A percentile compares a stretch with the other conserved stretches of the same genome.
These are phyloP conservation scores for Magnusiomyces ingens DNA, from an alignment of 1,139 yeast genomes.

Conservation along the genomic window DNA sequence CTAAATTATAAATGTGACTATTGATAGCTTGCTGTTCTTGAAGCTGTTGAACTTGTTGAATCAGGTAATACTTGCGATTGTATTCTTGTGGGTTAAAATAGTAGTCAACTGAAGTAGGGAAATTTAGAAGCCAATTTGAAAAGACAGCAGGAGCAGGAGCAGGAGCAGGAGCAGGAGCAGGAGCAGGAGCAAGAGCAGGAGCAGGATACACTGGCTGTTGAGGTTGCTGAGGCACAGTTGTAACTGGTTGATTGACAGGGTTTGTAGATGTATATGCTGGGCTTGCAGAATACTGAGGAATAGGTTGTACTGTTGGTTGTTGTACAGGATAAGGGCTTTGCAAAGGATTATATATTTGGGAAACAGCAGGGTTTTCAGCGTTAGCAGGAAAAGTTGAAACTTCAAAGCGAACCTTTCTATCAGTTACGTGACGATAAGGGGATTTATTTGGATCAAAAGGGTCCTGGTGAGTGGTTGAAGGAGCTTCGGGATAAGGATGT, in stretches of 20 bases:
- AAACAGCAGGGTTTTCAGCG: neutral
- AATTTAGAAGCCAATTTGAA: neutral
- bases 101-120: neutral
- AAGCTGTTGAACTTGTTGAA: neutral
- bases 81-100: neutral
- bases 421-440: conserved; percentile 1
- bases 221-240: neutral
- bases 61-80: neutral
- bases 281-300: neutral
- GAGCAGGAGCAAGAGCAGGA: neutral
- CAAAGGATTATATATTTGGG: too few relatives aligned
- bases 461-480: too few relatives aligned
- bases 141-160: neutral
- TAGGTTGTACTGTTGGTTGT: neutral
- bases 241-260: neutral
- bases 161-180: neutral
- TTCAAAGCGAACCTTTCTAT: neutral
- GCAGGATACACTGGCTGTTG: neutral
- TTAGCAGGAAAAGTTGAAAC: neutral
- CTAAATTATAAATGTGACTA: neutral
- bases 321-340: too few relatives aligned
- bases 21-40: neutral
- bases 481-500: neutral
- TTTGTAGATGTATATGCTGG: neutral
- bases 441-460: neutral